Evolutionary conservation across 1,284 basidiomycete genomes (phyloP).

Genomic region (Trametes versicolor): DNA sequence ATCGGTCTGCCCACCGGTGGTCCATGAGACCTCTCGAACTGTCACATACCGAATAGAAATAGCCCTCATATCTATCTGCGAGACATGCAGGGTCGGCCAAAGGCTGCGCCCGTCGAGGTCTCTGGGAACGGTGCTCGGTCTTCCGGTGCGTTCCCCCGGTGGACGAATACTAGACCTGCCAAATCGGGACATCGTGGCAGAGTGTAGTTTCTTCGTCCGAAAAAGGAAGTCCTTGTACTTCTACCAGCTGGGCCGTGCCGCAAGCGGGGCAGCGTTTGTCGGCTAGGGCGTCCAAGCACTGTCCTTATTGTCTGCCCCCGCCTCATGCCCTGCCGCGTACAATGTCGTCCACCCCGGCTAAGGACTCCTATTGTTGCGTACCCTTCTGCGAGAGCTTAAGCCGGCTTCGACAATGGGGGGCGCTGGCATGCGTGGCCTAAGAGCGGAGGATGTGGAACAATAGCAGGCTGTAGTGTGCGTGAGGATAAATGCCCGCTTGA

Average conservation of each 20-base stretch:
- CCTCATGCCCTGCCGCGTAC: conserved; percentile 19
- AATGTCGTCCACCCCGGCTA: conserved; percentile 8
- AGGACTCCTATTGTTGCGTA: conserved; percentile 18
- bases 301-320: conserved; percentile 21
- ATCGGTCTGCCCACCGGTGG: too few relatives aligned
- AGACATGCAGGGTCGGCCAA: too few relatives aligned
- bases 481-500: conserved; percentile 11
- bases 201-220: background rate
- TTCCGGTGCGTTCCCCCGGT: background rate
- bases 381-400: background rate
- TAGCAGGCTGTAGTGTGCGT: conserved; percentile 8
- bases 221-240: conserved; percentile 21
- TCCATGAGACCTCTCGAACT: too few relatives aligned
- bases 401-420: conserved; percentile 2
- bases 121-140: too few relatives aligned
- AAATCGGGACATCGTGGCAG: conserved; percentile 18
- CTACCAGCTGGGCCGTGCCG: too few relatives aligned
- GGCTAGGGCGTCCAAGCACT: background rate
- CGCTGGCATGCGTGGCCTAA: background rate
- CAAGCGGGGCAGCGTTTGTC: conserved; percentile 20
- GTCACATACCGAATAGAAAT: too few relatives aligned
- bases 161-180: conserved; percentile 15
- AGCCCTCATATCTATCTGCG: too few relatives aligned
- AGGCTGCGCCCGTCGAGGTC: too few relatives aligned
- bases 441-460: conserved; percentile 22